Evolutionary conservation across 192 early-diverging fungal genomes (phyloP).

Genomic region (Allomyces macrogynus): DNA sequence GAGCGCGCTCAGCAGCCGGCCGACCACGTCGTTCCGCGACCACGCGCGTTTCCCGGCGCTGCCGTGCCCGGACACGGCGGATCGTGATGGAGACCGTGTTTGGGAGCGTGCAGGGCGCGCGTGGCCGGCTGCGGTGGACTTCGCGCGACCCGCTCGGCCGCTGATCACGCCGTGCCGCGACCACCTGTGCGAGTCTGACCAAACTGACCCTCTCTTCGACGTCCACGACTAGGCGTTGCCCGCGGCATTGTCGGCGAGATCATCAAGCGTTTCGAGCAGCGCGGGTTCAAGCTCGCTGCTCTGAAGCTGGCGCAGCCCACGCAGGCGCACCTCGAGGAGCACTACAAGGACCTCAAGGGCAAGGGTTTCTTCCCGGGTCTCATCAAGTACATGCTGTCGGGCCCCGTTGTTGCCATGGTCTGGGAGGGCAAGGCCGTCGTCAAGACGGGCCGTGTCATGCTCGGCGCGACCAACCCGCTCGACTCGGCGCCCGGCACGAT

Average conservation of each 20-base stretch:
- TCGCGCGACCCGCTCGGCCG: no score
- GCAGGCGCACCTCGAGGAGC: slow-evolving; percentile 47
- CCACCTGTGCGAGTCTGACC: no score
- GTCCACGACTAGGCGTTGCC: slow-evolving; percentile 23
- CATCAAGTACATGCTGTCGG: slow-evolving; percentile 63
- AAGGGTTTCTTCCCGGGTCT: slow-evolving; percentile 84
- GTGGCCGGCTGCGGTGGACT: no score
- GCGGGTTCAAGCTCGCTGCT: slow-evolving; percentile 74
- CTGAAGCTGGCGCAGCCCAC: slow-evolving; percentile 55
- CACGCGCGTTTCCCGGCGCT: no score
- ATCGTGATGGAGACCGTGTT: no score
- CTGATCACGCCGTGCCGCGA: no score
- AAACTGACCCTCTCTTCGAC: no score
- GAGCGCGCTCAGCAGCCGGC: background rate
- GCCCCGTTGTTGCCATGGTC: slow-evolving; percentile 90
- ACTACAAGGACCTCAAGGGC: slow-evolving; percentile 62
- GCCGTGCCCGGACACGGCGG: no score
- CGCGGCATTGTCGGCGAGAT: slow-evolving; percentile 82
- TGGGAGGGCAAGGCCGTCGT: slow-evolving; percentile 76
- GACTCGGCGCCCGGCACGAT: slow-evolving; percentile 77
- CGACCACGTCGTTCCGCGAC: slow-evolving; percentile 5
- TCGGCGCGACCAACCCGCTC: slow-evolving; percentile 85
- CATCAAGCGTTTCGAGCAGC: slow-evolving; percentile 77
- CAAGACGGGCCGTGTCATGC: slow-evolving; percentile 70
- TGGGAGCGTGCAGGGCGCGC: no score